phyloP scores from a whole-genome alignment of 2,329 filamentous ascomycete species.

The Neofusicoccum cordaticola region DNA sequence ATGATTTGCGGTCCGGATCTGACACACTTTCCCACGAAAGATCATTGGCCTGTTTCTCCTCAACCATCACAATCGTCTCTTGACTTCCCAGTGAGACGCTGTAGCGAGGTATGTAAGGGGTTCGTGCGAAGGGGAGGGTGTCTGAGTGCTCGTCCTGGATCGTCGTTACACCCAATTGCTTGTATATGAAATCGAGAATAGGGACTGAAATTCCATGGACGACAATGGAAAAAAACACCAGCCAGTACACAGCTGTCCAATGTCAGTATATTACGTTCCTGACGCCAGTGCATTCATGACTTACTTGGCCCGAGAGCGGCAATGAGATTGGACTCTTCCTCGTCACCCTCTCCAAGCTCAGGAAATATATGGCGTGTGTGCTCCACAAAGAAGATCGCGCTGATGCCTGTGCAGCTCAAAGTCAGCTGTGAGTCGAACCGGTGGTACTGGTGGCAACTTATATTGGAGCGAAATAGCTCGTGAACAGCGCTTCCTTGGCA shows the following conservation, averaged over 20 bases:
- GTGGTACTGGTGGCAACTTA: slow-evolving; percentile 12
- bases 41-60: slow-evolving; percentile 21
- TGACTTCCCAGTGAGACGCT: background rate
- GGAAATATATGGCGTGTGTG: slow-evolving; percentile 46
- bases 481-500: slow-evolving; percentile 59
- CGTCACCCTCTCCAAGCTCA: slow-evolving; percentile 37
- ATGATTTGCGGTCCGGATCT: background rate
- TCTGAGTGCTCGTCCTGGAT: background rate
- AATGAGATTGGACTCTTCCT: slow-evolving; percentile 41
- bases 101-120: background rate
- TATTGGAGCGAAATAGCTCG: slow-evolving; percentile 55
- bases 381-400: slow-evolving; percentile 47
- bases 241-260: slow-evolving; percentile 42
- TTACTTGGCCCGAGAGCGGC: slow-evolving; percentile 37
- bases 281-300: background rate
- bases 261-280: background rate
- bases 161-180: slow-evolving; percentile 34
- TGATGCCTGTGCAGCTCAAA: slow-evolving; percentile 34
- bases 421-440: background rate
- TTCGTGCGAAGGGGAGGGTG: background rate
- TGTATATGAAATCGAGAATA: slow-evolving; percentile 41
- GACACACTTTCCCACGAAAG: background rate
- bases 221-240: slow-evolving; percentile 47
- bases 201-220: slow-evolving; percentile 52
- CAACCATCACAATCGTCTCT: slow-evolving; percentile 27